These are phyloP conservation scores for Psilocybe subaeruginosa DNA, from an alignment of 768 basidiomycete genomes.

Conservation along the genomic window DNA sequence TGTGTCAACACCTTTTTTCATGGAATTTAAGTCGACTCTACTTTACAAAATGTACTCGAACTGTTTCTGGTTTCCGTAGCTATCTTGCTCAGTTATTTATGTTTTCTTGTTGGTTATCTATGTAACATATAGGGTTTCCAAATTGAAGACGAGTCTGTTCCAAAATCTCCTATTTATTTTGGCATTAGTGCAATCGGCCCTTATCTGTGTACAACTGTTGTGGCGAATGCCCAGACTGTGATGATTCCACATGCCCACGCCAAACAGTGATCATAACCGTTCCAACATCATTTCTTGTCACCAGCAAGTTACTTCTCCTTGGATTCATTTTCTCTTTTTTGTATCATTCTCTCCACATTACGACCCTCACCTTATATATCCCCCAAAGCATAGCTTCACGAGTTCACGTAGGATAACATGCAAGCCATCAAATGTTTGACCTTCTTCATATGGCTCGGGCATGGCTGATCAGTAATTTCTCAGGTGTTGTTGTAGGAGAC, in stretches of 20 bases:
- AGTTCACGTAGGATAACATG: conserved; percentile 50
- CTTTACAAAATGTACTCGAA: conserved; percentile 5
- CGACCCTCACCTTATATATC: conserved; percentile 19
- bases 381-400: conserved; percentile 17
- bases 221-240: conserved; percentile 17
- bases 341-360: conserved; percentile 26
- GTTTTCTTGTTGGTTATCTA: conserved; percentile 9
- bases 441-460: conserved; percentile 16
- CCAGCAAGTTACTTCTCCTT: conserved; percentile 24
- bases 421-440: conserved; percentile 89
- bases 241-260: conserved; percentile 26
- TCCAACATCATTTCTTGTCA: conserved; percentile 30
- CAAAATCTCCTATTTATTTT: background rate
- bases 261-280: conserved; percentile 29
- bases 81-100: conserved; percentile 18
- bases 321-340: conserved; percentile 23
- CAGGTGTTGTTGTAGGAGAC: conserved; percentile 98
- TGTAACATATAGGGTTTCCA: conserved; percentile 15
- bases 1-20: conserved; percentile 14
- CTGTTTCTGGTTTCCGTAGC: background rate
- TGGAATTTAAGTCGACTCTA: conserved; percentile 12
- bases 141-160: background rate
- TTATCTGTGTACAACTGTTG: conserved; percentile 20
- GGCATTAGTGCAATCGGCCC: background rate
- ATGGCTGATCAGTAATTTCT: conserved; percentile 33